A percentile compares a stretch with the other conserved stretches of the same genome.
These are phyloP conservation scores for Fusarium sp. DNA, from an alignment of 2,329 filamentous ascomycete genomes.

Conservation along the genomic window DNA sequence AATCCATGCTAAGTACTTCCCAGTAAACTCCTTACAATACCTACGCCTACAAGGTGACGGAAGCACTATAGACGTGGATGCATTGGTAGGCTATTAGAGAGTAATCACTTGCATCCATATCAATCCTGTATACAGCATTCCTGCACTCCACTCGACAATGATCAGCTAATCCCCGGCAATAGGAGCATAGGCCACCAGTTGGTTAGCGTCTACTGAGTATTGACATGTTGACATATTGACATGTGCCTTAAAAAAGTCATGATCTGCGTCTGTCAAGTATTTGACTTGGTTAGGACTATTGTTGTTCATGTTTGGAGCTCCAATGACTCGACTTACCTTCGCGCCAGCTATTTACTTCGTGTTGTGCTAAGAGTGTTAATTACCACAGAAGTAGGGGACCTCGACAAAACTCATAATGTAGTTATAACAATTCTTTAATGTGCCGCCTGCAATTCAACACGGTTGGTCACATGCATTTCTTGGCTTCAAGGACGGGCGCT, in stretches of 20 bases:
- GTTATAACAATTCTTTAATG: not conserved
- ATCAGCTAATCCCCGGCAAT: not conserved
- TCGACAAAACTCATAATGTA: not conserved
- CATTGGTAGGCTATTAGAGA: not conserved
- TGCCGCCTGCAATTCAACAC: not conserved
- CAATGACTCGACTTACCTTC: not conserved
- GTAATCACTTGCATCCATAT: not conserved
- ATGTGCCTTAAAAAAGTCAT: not conserved
- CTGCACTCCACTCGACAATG: not conserved
- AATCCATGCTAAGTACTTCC: not conserved
- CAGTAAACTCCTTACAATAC: not conserved
- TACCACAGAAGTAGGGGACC: not conserved
- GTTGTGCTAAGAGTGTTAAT: not conserved
- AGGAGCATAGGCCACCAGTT: not conserved
- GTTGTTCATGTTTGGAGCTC: not conserved
- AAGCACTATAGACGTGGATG: not conserved
- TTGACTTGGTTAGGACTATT: not conserved
- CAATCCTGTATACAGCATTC: not conserved
- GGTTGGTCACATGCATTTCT: slow-evolving; percentile 26
- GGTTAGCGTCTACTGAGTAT: not conserved
- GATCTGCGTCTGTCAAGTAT: not conserved
- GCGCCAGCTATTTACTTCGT: too few species aligned
- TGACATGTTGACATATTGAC: not conserved
- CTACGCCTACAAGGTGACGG: not conserved
- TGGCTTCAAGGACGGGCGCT: slow-evolving; percentile 39